phyloP scores from a whole-genome alignment of 1,139 yeast genomes.

The Geotrichum restrictum region DNA sequence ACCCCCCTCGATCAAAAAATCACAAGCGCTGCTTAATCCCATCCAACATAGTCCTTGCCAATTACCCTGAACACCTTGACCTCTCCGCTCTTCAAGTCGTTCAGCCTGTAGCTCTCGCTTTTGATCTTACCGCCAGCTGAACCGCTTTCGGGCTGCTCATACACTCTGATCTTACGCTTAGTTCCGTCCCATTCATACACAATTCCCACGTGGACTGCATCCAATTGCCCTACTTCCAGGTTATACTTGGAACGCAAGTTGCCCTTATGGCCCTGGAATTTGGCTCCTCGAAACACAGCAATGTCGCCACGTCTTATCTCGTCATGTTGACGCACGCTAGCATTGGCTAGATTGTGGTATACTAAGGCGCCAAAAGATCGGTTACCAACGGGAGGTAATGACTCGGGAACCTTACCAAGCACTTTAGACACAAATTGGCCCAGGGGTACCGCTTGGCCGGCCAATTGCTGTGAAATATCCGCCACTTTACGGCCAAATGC shows the following conservation, averaged over 20 bases:
- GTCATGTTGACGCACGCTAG: slow-evolving; percentile 55
- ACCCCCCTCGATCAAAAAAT: neutral
- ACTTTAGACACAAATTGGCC: slow-evolving; percentile 38
- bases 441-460: slow-evolving; percentile 22
- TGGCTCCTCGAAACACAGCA: slow-evolving; percentile 67
- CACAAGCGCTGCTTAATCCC: slow-evolving; percentile 40
- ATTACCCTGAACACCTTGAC: slow-evolving; percentile 72
- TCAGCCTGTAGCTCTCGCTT: slow-evolving; percentile 60
- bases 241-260: slow-evolving; percentile 48
- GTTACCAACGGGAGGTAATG: slow-evolving; percentile 58
- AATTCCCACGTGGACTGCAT: slow-evolving; percentile 39
- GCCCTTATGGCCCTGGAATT: slow-evolving; percentile 64
- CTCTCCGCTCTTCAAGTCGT: slow-evolving; percentile 75
- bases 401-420: slow-evolving; percentile 26
- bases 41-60: slow-evolving; percentile 58
- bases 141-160: slow-evolving; percentile 47
- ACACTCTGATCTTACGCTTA: slow-evolving; percentile 72
- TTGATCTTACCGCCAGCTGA: slow-evolving; percentile 49
- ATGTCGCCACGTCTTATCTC: slow-evolving; percentile 82
- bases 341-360: slow-evolving; percentile 58
- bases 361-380: slow-evolving; percentile 71
- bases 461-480: slow-evolving; percentile 26
- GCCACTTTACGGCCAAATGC: slow-evolving; percentile 37
- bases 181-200: slow-evolving; percentile 69
- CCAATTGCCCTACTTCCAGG: slow-evolving; percentile 48